These are phyloP conservation scores for Hysterium pulicare DNA, from an alignment of 2,329 filamentous ascomycete genomes.

Conservation along the genomic window DNA sequence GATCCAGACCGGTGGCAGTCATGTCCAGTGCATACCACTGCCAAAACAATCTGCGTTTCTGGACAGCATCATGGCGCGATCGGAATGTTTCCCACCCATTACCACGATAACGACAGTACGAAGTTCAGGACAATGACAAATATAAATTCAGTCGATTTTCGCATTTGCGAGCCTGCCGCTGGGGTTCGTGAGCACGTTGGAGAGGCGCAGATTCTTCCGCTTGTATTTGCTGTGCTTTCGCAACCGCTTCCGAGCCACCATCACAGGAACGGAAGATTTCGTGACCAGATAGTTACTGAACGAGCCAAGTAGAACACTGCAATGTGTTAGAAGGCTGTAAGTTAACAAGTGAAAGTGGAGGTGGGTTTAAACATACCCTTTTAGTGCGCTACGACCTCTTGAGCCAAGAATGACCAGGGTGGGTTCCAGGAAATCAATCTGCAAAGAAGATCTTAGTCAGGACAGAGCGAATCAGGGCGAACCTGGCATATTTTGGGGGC, in stretches of 20 bases:
- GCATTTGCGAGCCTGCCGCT: constrained; percentile 65
- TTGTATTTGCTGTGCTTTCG: constrained; percentile 83
- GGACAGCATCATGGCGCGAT: neutral
- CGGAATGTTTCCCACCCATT: neutral
- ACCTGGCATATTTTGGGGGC: constrained; percentile 26
- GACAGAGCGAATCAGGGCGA: constrained; percentile 10
- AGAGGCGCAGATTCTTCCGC: constrained; percentile 65
- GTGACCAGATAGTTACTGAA: constrained; percentile 98
- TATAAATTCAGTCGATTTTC: constrained; percentile 62
- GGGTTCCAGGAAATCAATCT: constrained; percentile 86
- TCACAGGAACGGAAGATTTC: constrained; percentile 94
- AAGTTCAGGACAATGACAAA: neutral
- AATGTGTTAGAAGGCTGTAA: constrained; percentile 9
- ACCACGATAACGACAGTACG: neutral
- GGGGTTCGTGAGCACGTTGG: constrained; percentile 77
- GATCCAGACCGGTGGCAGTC: neutral
- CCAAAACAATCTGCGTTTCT: neutral
- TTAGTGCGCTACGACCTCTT: constrained; percentile 83
- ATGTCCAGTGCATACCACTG: neutral
- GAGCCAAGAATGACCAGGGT: constrained; percentile 93
- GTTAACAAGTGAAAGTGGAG: constrained; percentile 5
- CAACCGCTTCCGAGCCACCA: constrained; percentile 91
- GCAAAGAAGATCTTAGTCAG: constrained; percentile 22
- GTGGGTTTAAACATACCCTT: constrained; percentile 75
- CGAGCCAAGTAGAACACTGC: constrained; percentile 85